Percentiles rank a stretch among this genome's conserved stretches.
phyloP scores from a whole-genome alignment of 345 rosid species.

The Salix arbutifolia region DNA sequence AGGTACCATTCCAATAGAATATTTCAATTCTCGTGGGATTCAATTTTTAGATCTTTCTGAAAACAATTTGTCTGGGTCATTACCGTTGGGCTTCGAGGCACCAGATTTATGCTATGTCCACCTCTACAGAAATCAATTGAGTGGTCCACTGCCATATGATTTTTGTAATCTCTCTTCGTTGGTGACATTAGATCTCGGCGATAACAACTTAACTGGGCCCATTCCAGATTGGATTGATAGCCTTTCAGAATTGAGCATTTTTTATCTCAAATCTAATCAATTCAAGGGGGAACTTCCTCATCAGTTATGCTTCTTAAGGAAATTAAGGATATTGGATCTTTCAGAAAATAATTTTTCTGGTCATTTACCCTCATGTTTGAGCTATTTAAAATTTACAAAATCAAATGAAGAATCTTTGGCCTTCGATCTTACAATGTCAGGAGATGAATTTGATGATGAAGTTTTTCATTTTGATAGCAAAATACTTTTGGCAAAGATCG shows the following conservation, averaged over 20 bases:
- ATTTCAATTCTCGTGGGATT: not conserved
- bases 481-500: too few species aligned
- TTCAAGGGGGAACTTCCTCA: not conserved
- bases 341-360: not conserved
- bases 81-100: not conserved
- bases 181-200: not conserved
- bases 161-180: not conserved
- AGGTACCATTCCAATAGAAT: too few species aligned
- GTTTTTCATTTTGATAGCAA: too few species aligned
- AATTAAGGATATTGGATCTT: not conserved
- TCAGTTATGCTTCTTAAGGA: not conserved
- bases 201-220: not conserved
- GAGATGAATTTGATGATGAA: too few species aligned
- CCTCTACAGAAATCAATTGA: not conserved
- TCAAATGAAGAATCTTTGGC: too few species aligned
- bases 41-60: not conserved
- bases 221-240: not conserved
- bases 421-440: too few species aligned
- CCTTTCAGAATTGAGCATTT: not conserved
- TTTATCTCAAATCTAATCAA: not conserved
- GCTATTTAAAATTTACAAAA: not conserved
- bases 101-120: not conserved
- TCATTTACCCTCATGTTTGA: constrained; percentile 6
- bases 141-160: not conserved
- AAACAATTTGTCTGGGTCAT: not conserved